Evolutionary conservation across 768 basidiomycete genomes (phyloP).

Genomic region (Leucosporidium yakuticum): DNA sequence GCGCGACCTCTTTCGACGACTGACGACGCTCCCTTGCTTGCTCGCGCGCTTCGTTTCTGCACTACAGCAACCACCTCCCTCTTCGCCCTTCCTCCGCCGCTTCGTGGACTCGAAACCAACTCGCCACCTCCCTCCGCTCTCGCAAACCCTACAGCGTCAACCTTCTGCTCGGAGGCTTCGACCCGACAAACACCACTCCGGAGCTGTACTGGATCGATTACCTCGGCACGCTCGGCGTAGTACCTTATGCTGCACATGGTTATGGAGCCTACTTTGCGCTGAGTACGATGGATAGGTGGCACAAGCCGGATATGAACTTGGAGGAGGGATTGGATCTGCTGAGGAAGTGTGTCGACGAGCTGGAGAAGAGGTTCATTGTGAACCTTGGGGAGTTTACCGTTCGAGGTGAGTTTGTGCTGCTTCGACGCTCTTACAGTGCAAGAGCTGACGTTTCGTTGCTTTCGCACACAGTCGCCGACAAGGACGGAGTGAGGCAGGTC

Average conservation of each 20-base stretch:
- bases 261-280: conserved; percentile 89
- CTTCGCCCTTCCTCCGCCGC: conserved; percentile 86
- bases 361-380: conserved; percentile 66
- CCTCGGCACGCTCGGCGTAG: conserved; percentile 77
- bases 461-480: conserved; percentile 23
- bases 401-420: not conserved
- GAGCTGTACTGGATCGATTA: conserved; percentile 95
- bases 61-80: conserved; percentile 62
- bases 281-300: conserved; percentile 88
- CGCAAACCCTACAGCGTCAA: conserved; percentile 85
- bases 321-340: conserved; percentile 81
- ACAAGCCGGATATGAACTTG: conserved; percentile 74
- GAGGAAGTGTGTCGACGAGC: conserved; percentile 80
- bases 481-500: conserved; percentile 29
- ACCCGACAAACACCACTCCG: conserved; percentile 60
- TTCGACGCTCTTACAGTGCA: conserved; percentile 7
- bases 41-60: not conserved
- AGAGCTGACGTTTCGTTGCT: conserved; percentile 22
- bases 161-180: conserved; percentile 86
- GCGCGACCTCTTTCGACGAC: not conserved
- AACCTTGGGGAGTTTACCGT: not conserved
- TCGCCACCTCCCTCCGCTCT: conserved; percentile 84
- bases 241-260: conserved; percentile 92
- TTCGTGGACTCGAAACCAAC: conserved; percentile 84
- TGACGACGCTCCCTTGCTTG: not conserved